Evolutionary conservation across 345 rosid species (phyloP).

Genomic region (Theobroma cacao): DNA sequence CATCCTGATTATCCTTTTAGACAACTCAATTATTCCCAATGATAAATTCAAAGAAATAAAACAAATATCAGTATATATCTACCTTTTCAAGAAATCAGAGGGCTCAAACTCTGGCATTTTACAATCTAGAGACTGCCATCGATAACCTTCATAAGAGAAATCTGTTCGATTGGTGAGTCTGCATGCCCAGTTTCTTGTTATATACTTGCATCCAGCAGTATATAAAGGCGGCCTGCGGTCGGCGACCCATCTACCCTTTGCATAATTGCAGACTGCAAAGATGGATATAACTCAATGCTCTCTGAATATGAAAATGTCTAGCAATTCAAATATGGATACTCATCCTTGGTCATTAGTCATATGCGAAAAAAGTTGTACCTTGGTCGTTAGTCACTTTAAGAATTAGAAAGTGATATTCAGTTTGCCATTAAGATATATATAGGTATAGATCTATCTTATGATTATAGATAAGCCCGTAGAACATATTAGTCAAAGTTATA

Average conservation of each 20-base stretch:
- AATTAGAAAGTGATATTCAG: too few relatives aligned
- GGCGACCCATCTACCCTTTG: conserved; percentile 67
- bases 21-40: neutral
- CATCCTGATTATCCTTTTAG: conserved; percentile 36
- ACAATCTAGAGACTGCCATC: conserved; percentile 81
- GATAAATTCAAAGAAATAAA: neutral
- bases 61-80: neutral
- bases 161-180: conserved; percentile 58
- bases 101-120: conserved; percentile 58
- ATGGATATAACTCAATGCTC: neutral
- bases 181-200: conserved; percentile 72
- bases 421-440: too few relatives aligned
- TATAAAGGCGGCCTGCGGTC: conserved; percentile 58
- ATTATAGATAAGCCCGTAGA: too few relatives aligned
- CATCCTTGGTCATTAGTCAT: neutral
- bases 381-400: too few relatives aligned
- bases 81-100: conserved; percentile 67
- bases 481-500: too few relatives aligned
- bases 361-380: neutral
- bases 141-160: conserved; percentile 68
- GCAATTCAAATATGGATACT: neutral
- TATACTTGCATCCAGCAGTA: conserved; percentile 63
- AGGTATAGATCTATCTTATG: neutral
- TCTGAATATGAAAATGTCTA: neutral
- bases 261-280: conserved; percentile 62